phyloP scores from a whole-genome alignment of 2,329 filamentous ascomycete species.

The Trichoderma sp. region DNA sequence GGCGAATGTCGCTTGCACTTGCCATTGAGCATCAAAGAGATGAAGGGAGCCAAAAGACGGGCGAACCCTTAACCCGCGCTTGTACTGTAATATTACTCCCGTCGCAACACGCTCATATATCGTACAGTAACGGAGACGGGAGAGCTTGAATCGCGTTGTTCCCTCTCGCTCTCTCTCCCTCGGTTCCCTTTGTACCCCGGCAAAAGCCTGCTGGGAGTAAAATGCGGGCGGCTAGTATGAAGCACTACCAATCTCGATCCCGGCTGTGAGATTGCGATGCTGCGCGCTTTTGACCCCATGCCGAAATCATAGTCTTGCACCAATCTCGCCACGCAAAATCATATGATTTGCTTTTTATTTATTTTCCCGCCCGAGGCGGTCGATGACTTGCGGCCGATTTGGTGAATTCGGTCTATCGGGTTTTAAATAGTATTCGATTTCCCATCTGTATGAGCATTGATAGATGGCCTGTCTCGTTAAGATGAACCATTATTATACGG shows the following conservation, averaged over 20 bases:
- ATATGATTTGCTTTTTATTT: neutral
- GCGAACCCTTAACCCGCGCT: neutral
- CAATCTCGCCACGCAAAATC: slow-evolving; percentile 5
- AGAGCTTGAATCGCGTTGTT: neutral
- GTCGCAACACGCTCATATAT: neutral
- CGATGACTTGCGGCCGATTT: neutral
- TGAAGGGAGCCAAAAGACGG: neutral
- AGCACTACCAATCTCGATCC: slow-evolving; percentile 12
- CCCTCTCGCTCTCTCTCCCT: neutral
- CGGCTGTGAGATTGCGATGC: slow-evolving; percentile 15
- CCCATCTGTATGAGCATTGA: neutral
- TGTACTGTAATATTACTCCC: neutral
- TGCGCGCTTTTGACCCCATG: slow-evolving; percentile 5
- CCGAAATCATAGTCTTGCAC: neutral
- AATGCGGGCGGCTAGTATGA: slow-evolving; percentile 13
- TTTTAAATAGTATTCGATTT: neutral
- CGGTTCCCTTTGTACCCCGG: neutral
- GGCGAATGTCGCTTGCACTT: neutral
- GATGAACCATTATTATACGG: too few relatives aligned
- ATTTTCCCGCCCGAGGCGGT: neutral
- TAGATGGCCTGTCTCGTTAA: neutral
- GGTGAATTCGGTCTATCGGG: neutral
- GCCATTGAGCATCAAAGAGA: neutral
- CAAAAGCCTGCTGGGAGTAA: neutral
- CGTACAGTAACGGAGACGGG: neutral